A percentile compares a stretch with the other conserved stretches of the same genome.
These are phyloP conservation scores for Geotrichum carabidarum DNA, from an alignment of 1,139 yeast species.

Conservation along the genomic window DNA sequence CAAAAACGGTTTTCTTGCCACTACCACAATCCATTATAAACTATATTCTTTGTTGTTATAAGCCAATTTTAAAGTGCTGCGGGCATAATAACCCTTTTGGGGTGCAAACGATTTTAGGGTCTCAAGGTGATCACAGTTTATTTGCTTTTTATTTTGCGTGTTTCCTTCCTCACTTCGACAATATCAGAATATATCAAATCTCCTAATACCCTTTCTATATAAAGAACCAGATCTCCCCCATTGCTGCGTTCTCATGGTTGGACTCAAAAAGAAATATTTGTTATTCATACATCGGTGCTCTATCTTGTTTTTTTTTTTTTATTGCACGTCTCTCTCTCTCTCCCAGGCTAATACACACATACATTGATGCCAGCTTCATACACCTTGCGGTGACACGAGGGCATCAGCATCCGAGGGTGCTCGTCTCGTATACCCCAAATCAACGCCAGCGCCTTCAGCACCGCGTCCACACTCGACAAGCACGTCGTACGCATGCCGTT, in stretches of 20 bases:
- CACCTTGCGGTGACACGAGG: conserved; percentile 14
- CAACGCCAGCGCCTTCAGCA: conserved; percentile 13
- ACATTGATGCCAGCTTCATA: conserved; percentile 16
- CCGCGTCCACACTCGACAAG: conserved; percentile 18
- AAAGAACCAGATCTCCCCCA: neutral
- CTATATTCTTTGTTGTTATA: too few relatives aligned
- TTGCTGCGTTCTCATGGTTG: neutral
- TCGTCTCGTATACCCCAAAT: conserved; percentile 19
- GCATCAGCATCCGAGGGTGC: conserved; percentile 1
- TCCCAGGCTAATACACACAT: conserved; percentile 14
- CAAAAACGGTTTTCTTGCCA: too few relatives aligned
- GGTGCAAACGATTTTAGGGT: neutral
- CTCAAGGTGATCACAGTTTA: too few relatives aligned
- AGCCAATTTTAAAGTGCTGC: too few relatives aligned
- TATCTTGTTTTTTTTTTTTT: neutral
- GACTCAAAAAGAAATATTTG: too few relatives aligned
- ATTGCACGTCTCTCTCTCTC: neutral
- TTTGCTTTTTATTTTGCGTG: too few relatives aligned
- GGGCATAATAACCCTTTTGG: neutral
- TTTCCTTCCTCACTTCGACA: too few relatives aligned
- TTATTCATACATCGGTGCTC: neutral
- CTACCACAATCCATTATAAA: too few relatives aligned
- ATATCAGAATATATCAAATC: neutral
- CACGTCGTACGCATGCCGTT: conserved; percentile 18
- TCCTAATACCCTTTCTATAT: neutral